Evolutionary conservation across 805 yeast genomes (phyloP), one percentile per base, ranked within the genome.

Genomic region (Maudiozyma turicensis): DNA sequence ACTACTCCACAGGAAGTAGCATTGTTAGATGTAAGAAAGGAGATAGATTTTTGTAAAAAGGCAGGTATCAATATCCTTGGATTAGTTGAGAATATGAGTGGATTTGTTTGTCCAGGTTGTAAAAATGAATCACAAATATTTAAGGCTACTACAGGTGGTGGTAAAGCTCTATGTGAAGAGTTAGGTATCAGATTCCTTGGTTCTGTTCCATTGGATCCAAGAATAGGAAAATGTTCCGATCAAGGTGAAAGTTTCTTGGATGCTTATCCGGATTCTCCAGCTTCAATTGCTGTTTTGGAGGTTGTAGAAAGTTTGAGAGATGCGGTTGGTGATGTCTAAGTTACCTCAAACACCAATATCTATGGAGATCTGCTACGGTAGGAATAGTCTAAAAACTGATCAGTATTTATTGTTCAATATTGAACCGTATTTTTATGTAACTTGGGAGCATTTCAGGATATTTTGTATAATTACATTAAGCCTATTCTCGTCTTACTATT

Each of bases 1-100:
- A 91, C 99, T 0, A 93, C 99, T 0, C 99, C 99, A 0, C 99
- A 93, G 67, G 99, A 93, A 65, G 98, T 91, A 20, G 95, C 99
- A 0, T 70, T 93, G 40, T 69, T 93, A 43, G 99, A 93, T 62
- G 99, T 93, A 5, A 73, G 99, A 49, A 93, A 93, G 66, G 99
- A 93, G 62, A 86, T 93, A 20, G 95, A 91, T 63, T 93, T 93
- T 59, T 93, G 99, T 66, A 74, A 81, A 41, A 93, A 93, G 65
- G 98, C 98, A 1, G 82, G 81, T 2, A 89, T 93, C 52, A 82
- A 76, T 51, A 77, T 93, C 3, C 66, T 93, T 42, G 99, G 99
- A 0, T 67, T 93, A 11, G 97, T 93, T 15, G 99, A 93, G 64
- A 93, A 93, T 65, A 93, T 93, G 99, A 80, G 96, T 8, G 99